phyloP scores from a whole-genome alignment of 345 rosid species.

The Citrus medica region DNA sequence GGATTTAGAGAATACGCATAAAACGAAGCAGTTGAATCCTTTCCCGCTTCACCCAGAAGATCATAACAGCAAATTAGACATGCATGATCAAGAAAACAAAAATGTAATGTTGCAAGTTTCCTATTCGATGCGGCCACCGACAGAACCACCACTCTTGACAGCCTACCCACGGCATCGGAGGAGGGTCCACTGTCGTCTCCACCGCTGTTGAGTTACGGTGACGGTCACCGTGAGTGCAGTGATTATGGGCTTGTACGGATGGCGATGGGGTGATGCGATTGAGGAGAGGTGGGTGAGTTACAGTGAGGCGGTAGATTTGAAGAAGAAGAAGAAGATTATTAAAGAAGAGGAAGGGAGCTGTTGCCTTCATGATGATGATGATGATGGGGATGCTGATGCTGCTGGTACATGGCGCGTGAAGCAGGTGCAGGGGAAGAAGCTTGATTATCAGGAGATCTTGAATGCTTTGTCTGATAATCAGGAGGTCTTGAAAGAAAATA shows the following conservation, averaged over 20 bases:
- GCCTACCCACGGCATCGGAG: too few species aligned
- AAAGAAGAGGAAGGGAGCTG: constrained; percentile 60
- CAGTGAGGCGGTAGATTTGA: constrained; percentile 59
- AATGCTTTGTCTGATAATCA: constrained; percentile 75
- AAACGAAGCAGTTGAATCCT: constrained; percentile 20
- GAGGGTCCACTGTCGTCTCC: constrained; percentile 10
- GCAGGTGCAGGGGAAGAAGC: constrained; percentile 29
- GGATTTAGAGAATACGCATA: constrained; percentile 40
- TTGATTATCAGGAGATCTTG: constrained; percentile 75
- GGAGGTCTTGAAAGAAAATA: neutral
- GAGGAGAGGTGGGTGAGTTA: constrained; percentile 85
- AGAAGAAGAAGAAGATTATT: constrained; percentile 19
- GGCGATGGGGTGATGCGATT: constrained; percentile 62
- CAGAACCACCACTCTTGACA: too few species aligned
- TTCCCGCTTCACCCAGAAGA: too few species aligned
- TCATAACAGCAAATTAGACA: too few species aligned
- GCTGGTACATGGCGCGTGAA: constrained; percentile 14
- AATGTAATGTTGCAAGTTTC: too few species aligned
- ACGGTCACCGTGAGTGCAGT: neutral
- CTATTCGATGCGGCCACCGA: too few species aligned
- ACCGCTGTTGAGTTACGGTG: constrained; percentile 15
- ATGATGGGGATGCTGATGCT: neutral
- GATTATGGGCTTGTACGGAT: constrained; percentile 37
- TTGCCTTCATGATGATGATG: constrained; percentile 24
- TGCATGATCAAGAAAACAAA: too few species aligned